Evolutionary conservation across 75 land plant genomes (phyloP), one percentile per base, ranked within the genome.

Genomic region (Selaginella moellendorffii): DNA sequence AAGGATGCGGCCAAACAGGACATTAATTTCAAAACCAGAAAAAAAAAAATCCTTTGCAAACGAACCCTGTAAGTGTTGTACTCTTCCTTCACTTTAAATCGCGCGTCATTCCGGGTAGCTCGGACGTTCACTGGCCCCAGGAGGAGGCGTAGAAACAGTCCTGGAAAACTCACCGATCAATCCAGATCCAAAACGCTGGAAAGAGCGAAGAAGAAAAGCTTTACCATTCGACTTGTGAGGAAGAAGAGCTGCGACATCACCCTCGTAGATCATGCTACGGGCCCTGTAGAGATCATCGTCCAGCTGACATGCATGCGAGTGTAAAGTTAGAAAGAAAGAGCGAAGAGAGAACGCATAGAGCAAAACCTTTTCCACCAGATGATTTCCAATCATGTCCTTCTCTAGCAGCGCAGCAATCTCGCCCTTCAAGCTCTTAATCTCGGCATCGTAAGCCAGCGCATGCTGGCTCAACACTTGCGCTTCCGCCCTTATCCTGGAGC

Each of bases 71-170:
- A 88, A 61, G 73, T 78, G 64, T 91, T 91, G 69, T 88, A 91
- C 66, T 91, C 97, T 76, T 91, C 95, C 65, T 91, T 91, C 52
- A 91, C 86, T 76, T 91, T 88, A 56, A 82, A 70, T 21, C 79
- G 79, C 8, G 76, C 75, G 53, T 91, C 97, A 30, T 85, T 91
- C 53, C 84, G 70, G n/a, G 77, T 58, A 0, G 89, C 96, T 5
- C 81, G 82, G 21, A 91, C 93, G 78, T 91, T 81, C 1, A 83
- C 78, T 8, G 96, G 96, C 5, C 96, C 97, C 26, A 91, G 71
- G 71, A 91, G 76, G 82, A 83, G 75, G 65, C 73, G 79, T 63
- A 91, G 72, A 63, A 91, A 91, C 2, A 64, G 26, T 2, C 95
- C 97, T 85, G 69, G 52, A 25, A 59, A 62, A 24, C n/a, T n/a